Evolutionary conservation across 108 stramenopile genomes (phyloP), one percentile per base, ranked within the genome.

Genomic region (Craspedostauros australis): DNA sequence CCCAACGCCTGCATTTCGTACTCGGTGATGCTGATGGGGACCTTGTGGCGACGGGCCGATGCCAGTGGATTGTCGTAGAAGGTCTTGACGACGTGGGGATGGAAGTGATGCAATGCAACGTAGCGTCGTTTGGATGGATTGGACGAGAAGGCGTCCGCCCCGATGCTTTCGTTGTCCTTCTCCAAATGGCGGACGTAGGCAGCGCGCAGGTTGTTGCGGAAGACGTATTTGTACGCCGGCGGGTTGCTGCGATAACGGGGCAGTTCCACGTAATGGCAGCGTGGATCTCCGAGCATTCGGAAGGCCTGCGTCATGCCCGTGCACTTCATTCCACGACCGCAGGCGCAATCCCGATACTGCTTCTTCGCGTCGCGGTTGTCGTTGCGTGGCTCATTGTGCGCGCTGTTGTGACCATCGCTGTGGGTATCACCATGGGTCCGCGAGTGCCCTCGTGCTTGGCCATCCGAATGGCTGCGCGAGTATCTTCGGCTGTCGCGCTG

Each of bases 21-120:
- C 37, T 65, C 54, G 8, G 57, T 65, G 24, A 72, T 60, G 38
- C 46, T 60, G 18, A 57, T 60, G n/a, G 71, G 71, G 43, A 72
- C 63, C 45, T 47, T 58, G 39, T 56, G 58, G 22, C 38, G 49
- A 29, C 53, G 48, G 21, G 64, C 44, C 2, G 46, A 56, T 3
- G 50, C 50, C 4, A 60, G 33, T 5, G 66, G 57, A 37, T 59
- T 67, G 38, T 60, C 66, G 45, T 59, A 53, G 40, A 59, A 67
- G 18, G 57, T 58, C 26, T 57, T 57, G 18, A 72, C 63, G 3
- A 72, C 58, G 5, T 27, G 32, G 14, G 71, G 71, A 60, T 72
- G 71, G 39, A 72, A 72, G 36, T 72, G 71, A 22, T 72, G 71
- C 11, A 65, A 46, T 30, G 71, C 71, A 4, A 72, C 64, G 41